Percentiles rank a stretch among this genome's conserved stretches.
These are phyloP conservation scores for Maudiozyma barnettii DNA, from an alignment of 805 yeast genomes.

Conservation along the genomic window DNA sequence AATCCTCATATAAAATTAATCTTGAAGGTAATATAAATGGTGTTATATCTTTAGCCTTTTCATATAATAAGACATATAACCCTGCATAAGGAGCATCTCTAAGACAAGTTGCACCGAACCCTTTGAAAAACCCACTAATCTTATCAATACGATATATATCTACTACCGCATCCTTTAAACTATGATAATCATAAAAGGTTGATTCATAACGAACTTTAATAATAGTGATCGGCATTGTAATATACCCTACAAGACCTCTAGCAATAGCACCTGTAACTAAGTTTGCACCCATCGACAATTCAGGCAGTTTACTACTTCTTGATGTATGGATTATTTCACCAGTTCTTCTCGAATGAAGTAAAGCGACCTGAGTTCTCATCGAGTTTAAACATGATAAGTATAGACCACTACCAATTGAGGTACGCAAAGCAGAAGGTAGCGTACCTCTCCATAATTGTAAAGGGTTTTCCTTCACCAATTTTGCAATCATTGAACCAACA, in stretches of 20 bases:
- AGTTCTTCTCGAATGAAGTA: constrained; percentile 5
- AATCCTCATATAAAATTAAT: constrained; percentile 10
- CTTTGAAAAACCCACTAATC: constrained; percentile 66
- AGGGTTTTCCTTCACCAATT: constrained; percentile 32
- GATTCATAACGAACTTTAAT: constrained; percentile 87
- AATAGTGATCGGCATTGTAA: constrained; percentile 92
- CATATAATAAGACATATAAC: constrained; percentile 76
- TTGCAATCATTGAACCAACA: constrained; percentile 11
- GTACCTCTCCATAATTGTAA: constrained; percentile 85
- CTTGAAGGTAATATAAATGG: constrained; percentile 34
- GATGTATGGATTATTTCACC: not conserved
- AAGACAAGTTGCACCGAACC: constrained; percentile 76
- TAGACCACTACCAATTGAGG: constrained; percentile 83
- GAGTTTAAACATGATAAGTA: constrained; percentile 67
- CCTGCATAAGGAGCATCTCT: constrained; percentile 98
- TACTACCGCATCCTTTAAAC: constrained; percentile 49
- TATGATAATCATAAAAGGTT: constrained; percentile 56
- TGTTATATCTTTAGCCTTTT: constrained; percentile 50
- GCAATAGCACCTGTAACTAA: constrained; percentile 68
- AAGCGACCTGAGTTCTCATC: constrained; percentile 45
- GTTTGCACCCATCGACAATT: constrained; percentile 59
- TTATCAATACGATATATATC: constrained; percentile 49
- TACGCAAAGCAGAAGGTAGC: constrained; percentile 78
- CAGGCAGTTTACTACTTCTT: constrained; percentile 49
- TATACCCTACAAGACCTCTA: constrained; percentile 70